phyloP scores from a whole-genome alignment of 345 rosid species.

The Linum lewisii region DNA sequence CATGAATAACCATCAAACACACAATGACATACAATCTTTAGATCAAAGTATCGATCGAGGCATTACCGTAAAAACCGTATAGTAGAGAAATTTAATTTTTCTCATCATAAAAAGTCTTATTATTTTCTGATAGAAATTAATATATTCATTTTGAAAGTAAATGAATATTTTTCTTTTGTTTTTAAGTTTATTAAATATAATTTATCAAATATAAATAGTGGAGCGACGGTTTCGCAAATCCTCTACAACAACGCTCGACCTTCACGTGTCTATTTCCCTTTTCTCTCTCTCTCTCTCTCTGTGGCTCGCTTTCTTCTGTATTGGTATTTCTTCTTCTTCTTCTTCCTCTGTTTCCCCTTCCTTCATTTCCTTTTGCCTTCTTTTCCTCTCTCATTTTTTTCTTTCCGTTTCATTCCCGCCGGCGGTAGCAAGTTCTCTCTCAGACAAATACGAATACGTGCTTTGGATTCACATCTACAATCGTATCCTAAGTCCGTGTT shows the following conservation, averaged over 20 bases:
- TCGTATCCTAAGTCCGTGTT: too few relatives aligned
- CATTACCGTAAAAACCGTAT: too few relatives aligned
- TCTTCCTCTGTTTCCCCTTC: background rate
- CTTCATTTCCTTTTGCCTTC: background rate
- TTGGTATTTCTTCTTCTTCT: background rate
- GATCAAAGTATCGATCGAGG: too few relatives aligned
- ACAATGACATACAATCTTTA: too few relatives aligned
- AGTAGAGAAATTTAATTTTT: too few relatives aligned
- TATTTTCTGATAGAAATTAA: too few relatives aligned
- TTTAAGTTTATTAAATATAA: too few relatives aligned
- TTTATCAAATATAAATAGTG: background rate
- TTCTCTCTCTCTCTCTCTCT: background rate
- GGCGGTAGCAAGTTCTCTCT: background rate
- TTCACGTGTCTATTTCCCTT: constrained; percentile 1
- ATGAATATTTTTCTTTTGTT: too few relatives aligned
- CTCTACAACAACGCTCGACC: background rate
- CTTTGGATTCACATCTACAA: background rate
- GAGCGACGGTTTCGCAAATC: background rate
- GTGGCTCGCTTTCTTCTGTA: too few relatives aligned
- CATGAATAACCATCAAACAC: too few relatives aligned
- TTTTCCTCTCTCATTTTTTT: background rate
- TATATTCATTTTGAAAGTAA: too few relatives aligned
- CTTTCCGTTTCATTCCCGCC: background rate
- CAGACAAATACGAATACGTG: background rate
- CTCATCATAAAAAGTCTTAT: too few relatives aligned